Evolutionary conservation across 2,329 filamentous ascomycete genomes (phyloP), one percentile per base, ranked within the genome.

Genomic region (Cordyceps pruinosa): DNA sequence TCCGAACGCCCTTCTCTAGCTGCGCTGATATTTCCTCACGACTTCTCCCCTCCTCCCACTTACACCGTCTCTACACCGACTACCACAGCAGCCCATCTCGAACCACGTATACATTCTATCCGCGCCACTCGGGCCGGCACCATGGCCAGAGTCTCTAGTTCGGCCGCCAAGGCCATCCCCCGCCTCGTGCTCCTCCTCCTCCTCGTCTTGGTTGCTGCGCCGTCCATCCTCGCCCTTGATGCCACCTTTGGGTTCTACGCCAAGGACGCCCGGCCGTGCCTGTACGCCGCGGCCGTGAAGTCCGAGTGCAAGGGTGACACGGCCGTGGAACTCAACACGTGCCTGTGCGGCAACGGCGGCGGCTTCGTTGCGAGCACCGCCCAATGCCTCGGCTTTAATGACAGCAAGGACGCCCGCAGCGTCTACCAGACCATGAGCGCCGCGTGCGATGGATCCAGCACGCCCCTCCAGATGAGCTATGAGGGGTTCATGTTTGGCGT

Each of bases 181-280:
- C 9, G 13, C 23, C 23, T 28, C 21, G 15, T 47, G 1, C 17
- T 30, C 32, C 44, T 42, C 45, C n/a, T 46, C 23, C 21, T 46
- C 15, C 15, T 35, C 13, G 13, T 51, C 12, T 23, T 47, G 2
- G 2, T 21, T 21, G 30, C 42, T 10, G 42, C 34, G 4, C 48
- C 34, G 3, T 3, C 34, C 25, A 30, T 39, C 61, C 15, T 59
- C 45, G 64, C 66, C 35, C 54, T 72, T 47, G 55, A 67, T 3
- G 72, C 74, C 60, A 69, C 77, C 66, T 79, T 79, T 62, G 68
- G 66, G 26, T 62, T 70, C 25, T 80, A 79, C 60, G 77, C 77
- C 1, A 17, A 62, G 23, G 64, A 60, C 21, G 66, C 76, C 2
- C 75, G 74, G 54, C 26, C 62, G 9, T 80, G 77, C 58, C 65